A percentile compares a stretch with the other conserved stretches of the same genome.
These are phyloP conservation scores for Irpex rosettiformis DNA, from an alignment of 1,284 basidiomycete species.

Conservation along the genomic window DNA sequence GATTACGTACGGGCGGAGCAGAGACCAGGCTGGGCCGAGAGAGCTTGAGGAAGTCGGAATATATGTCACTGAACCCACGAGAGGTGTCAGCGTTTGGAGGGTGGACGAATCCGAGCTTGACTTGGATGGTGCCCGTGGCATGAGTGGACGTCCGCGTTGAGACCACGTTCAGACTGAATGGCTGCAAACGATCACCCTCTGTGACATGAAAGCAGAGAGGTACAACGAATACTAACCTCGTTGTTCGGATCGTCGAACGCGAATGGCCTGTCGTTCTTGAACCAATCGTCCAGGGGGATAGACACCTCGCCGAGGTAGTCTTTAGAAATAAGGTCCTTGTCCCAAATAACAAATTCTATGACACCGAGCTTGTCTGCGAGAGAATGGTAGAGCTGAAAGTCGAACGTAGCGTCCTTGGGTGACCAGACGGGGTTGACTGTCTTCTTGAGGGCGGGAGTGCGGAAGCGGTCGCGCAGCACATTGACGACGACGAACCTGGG, in stretches of 20 bases:
- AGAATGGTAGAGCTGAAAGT: constrained; percentile 79
- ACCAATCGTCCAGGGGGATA: constrained; percentile 81
- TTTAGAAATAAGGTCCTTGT: constrained; percentile 85
- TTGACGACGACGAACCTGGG: constrained; percentile 72
- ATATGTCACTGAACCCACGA: constrained; percentile 53
- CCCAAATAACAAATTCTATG: constrained; percentile 90
- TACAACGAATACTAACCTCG: constrained; percentile 37
- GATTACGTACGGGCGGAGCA: constrained; percentile 71
- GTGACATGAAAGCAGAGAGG: not conserved
- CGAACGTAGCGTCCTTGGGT: constrained; percentile 78
- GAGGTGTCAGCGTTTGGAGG: constrained; percentile 38
- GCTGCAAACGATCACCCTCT: constrained; percentile 4
- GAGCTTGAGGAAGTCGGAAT: constrained; percentile 61
- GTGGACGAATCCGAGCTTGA: constrained; percentile 77
- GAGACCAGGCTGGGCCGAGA: constrained; percentile 67
- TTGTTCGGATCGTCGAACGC: constrained; percentile 58
- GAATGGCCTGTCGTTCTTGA: constrained; percentile 47
- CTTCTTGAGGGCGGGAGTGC: constrained; percentile 80
- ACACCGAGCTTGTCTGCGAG: constrained; percentile 71
- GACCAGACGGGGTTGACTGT: constrained; percentile 75
- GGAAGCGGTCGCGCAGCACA: constrained; percentile 60
- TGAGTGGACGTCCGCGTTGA: constrained; percentile 64
- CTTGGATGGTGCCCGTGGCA: constrained; percentile 59
- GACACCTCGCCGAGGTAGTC: constrained; percentile 92
- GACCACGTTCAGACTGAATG: constrained; percentile 35